Evolutionary conservation across 345 rosid genomes (phyloP).

Genomic region (Arabis alpina): DNA sequence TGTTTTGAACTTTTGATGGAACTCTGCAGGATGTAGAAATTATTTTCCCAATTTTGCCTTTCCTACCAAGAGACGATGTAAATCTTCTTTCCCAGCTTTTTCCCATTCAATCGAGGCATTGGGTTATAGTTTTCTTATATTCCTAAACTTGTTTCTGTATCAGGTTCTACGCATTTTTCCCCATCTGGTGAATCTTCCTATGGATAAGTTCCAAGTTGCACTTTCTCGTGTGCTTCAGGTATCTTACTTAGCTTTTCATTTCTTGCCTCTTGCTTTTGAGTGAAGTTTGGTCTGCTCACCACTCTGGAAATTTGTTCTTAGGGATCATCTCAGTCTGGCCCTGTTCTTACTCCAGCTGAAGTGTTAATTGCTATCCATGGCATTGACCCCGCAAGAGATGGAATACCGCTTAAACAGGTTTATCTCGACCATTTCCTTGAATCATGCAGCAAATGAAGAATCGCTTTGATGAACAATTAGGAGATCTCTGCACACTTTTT

Average conservation of each 20-base stretch:
- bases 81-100: constrained; percentile 20
- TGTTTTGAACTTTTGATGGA: constrained; percentile 42
- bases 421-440: constrained; percentile 9
- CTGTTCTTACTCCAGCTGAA: constrained; percentile 79
- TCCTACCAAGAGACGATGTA: constrained; percentile 89
- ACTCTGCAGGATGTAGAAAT: constrained; percentile 84
- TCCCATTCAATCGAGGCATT: constrained; percentile 9
- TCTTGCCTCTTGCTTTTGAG: constrained; percentile 15
- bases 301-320: constrained; percentile 41
- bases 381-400: constrained; percentile 87
- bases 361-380: constrained; percentile 87
- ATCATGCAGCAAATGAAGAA: constrained; percentile 17
- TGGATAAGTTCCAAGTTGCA: constrained; percentile 80
- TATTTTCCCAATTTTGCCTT: constrained; percentile 82
- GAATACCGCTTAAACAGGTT: constrained; percentile 94
- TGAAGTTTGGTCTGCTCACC: constrained; percentile 14
- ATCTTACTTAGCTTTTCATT: constrained; percentile 33
- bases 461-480: constrained; percentile 15
- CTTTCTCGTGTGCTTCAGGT: constrained; percentile 83
- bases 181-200: constrained; percentile 76
- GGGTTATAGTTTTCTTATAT: constrained; percentile 16
- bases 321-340: constrained; percentile 78
- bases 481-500: constrained; percentile 10
- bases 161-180: constrained; percentile 77
- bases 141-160: constrained; percentile 23